Conservation (phyloP, 352 stramenopile species). For the Bremia lactucae region DNA sequence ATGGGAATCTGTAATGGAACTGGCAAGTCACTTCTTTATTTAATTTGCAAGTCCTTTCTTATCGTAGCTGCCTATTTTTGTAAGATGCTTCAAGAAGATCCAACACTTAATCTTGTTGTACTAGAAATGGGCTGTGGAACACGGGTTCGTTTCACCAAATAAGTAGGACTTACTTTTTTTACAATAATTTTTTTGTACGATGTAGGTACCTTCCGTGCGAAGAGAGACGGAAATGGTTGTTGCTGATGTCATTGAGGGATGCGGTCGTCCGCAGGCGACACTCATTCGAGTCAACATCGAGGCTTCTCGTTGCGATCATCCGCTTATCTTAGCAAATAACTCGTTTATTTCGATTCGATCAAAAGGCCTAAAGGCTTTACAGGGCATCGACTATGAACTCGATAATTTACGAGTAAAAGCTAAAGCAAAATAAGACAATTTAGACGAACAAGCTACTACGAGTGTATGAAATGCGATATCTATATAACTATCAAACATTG, state of each 20-base stretch:
- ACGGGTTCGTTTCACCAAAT: constrained; percentile 24
- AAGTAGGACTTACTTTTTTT: neutral
- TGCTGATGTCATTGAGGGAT: constrained; percentile 50
- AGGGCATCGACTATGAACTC: constrained; percentile 39
- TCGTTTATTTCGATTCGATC: constrained; percentile 37
- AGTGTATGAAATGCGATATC: too few species aligned
- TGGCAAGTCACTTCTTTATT: constrained; percentile 21
- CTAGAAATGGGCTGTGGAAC: constrained; percentile 79
- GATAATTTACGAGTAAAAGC: neutral
- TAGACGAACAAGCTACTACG: neutral
- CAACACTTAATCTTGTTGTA: constrained; percentile 50
- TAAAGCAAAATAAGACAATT: neutral
- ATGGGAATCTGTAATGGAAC: constrained; percentile 70
- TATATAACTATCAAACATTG: too few species aligned
- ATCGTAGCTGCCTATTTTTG: neutral
- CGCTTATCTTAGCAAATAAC: constrained; percentile 29
- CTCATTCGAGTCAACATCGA: constrained; percentile 77
- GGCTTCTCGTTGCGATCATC: constrained; percentile 40
- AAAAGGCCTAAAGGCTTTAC: constrained; percentile 44
- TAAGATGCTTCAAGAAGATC: constrained; percentile 62
- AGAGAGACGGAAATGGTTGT: constrained; percentile 77
- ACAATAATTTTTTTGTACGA: neutral
- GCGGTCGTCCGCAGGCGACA: constrained; percentile 32
- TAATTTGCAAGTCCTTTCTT: neutral
- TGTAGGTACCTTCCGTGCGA: constrained; percentile 74